phyloP scores from a whole-genome alignment of 129 eudicot genomes.

The Calendula officinalis region DNA sequence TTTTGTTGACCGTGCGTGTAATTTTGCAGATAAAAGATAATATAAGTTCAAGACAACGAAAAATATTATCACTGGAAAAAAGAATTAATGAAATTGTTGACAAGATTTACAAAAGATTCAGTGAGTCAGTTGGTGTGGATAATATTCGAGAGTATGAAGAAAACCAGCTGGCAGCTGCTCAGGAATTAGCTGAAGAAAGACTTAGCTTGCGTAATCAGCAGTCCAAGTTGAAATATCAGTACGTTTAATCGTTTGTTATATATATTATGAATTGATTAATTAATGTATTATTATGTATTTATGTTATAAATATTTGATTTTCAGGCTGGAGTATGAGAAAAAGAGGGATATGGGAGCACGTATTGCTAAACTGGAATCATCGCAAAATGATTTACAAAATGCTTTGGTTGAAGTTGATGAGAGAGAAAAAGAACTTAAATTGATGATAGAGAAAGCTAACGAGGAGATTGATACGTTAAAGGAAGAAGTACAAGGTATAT shows the following conservation, averaged over 20 bases:
- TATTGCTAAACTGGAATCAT: slow-evolving; percentile 67
- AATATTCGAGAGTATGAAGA: slow-evolving; percentile 97
- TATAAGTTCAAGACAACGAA: slow-evolving; percentile 46
- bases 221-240: slow-evolving; percentile 93
- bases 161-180: slow-evolving; percentile 80
- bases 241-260: slow-evolving; percentile 31
- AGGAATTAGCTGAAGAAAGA: slow-evolving; percentile 70
- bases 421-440: slow-evolving; percentile 59
- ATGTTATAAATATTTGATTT: slow-evolving; percentile 9
- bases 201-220: slow-evolving; percentile 82
- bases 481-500: slow-evolving; percentile 66
- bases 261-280: background rate
- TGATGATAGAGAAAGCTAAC: slow-evolving; percentile 57
- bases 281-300: background rate
- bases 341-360: slow-evolving; percentile 92
- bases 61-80: slow-evolving; percentile 55
- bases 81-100: slow-evolving; percentile 84
- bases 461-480: slow-evolving; percentile 65
- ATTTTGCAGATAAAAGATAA: slow-evolving; percentile 51
- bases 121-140: slow-evolving; percentile 90
- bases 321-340: slow-evolving; percentile 92
- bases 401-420: slow-evolving; percentile 55
- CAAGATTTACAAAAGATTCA: slow-evolving; percentile 75
- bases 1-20: slow-evolving; percentile 1
- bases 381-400: slow-evolving; percentile 47